phyloP scores from a whole-genome alignment of 768 basidiomycete genomes.

The Tricholoma bakamatsutake region DNA sequence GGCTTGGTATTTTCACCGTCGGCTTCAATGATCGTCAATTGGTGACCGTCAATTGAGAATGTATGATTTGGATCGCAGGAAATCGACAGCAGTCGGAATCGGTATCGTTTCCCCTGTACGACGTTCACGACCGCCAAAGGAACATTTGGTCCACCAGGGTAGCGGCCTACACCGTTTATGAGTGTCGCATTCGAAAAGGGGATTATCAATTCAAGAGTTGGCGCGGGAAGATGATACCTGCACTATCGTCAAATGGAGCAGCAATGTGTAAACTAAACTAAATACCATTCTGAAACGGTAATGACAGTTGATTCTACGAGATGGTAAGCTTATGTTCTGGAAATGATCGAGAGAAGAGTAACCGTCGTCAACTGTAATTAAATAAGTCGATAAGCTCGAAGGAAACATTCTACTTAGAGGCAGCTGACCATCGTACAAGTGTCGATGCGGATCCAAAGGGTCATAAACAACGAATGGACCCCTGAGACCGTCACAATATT shows the following conservation, averaged over 20 bases:
- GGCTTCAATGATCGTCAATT: slow-evolving; percentile 28
- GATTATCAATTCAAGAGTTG: slow-evolving; percentile 13
- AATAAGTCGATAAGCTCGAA: background rate
- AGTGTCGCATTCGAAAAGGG: slow-evolving; percentile 26
- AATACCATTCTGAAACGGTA: slow-evolving; percentile 38
- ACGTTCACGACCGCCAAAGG: slow-evolving; percentile 34
- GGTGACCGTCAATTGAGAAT: slow-evolving; percentile 9
- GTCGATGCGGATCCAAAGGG: background rate
- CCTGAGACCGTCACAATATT: slow-evolving; percentile 17
- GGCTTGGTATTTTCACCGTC: slow-evolving; percentile 25
- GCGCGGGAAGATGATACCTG: slow-evolving; percentile 15
- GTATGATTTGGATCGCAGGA: slow-evolving; percentile 34
- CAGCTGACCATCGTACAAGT: slow-evolving; percentile 2
- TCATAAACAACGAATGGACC: slow-evolving; percentile 12
- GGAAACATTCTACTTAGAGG: too few relatives aligned
- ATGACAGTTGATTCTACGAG: slow-evolving; percentile 25
- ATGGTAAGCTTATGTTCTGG: background rate
- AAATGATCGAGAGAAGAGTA: background rate
- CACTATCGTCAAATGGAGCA: background rate
- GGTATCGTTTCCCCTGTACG: slow-evolving; percentile 31
- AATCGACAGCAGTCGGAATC: slow-evolving; percentile 40
- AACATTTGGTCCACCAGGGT: slow-evolving; percentile 25
- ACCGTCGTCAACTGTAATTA: slow-evolving; percentile 1
- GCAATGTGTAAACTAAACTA: background rate
- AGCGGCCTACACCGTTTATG: slow-evolving; percentile 38